A percentile compares a stretch with the other conserved stretches of the same genome.
These are phyloP conservation scores for Pharnaceum exiguum DNA, from an alignment of 148 eudicot genomes.

Conservation along the genomic window DNA sequence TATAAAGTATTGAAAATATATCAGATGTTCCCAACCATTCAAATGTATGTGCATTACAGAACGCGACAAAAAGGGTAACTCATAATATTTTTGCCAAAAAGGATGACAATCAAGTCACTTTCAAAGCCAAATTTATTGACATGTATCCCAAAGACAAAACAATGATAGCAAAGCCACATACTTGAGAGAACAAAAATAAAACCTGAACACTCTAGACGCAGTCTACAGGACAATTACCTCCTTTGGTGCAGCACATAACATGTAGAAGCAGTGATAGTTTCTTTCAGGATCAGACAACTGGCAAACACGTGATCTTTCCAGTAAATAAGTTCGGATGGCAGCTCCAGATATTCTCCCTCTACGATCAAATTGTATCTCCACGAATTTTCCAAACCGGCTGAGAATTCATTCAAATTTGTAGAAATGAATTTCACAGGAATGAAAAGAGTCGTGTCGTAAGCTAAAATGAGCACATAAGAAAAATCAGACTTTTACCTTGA, in stretches of 20 bases:
- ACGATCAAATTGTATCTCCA: conserved; percentile 68
- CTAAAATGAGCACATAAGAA: not conserved
- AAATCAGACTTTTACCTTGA: conserved; percentile 49
- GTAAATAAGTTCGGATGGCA: conserved; percentile 68
- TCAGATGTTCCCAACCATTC: too few species aligned
- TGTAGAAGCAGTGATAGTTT: conserved; percentile 78
- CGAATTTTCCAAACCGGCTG: conserved; percentile 82
- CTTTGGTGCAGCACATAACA: conserved; percentile 71
- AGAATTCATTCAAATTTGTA: conserved; percentile 18
- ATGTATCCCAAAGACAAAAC: too few species aligned
- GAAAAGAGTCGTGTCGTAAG: not conserved
- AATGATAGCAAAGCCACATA: too few species aligned
- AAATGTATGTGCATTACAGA: too few species aligned
- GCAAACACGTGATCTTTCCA: conserved; percentile 76
- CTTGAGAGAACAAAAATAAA: too few species aligned
- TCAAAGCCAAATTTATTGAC: too few species aligned
- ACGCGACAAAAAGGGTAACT: too few species aligned
- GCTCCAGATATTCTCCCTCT: conserved; percentile 66
- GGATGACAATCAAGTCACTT: too few species aligned
- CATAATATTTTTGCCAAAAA: too few species aligned
- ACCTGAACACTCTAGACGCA: too few species aligned
- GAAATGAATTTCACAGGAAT: not conserved
- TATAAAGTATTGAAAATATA: too few species aligned
- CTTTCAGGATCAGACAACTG: conserved; percentile 71
- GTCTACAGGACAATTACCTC: conserved; percentile 55